Evolutionary conservation across 1,284 basidiomycete species (phyloP).

Genomic region (Sporisorium graminicola): DNA sequence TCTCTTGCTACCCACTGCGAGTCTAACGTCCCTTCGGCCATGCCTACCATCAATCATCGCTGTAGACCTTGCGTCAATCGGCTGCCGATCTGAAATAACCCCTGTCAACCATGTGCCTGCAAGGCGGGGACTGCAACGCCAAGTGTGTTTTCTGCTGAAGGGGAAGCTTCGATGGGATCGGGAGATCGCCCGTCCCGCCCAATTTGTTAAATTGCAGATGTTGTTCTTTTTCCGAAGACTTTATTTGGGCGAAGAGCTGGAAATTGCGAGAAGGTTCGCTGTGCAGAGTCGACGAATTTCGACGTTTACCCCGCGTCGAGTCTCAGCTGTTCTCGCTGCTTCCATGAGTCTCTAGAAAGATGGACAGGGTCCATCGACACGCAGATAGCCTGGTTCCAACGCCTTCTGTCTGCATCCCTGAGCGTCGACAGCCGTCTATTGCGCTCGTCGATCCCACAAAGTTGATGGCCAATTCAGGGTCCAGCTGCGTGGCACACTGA

Average conservation of each 20-base stretch:
- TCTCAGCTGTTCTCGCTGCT: constrained; percentile 5
- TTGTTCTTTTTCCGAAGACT: neutral
- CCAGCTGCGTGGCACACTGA: constrained; percentile 19
- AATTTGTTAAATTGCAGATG: neutral
- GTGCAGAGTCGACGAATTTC: neutral
- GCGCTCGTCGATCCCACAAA: neutral
- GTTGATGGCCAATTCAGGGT: constrained; percentile 27
- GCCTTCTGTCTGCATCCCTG: constrained; percentile 24
- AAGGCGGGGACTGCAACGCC: neutral
- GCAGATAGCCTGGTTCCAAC: constrained; percentile 13
- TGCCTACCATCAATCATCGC: neutral
- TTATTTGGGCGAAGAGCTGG: constrained; percentile 1
- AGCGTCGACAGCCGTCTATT: constrained; percentile 11
- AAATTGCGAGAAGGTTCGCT: constrained; percentile 27
- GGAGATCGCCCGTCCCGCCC: neutral
- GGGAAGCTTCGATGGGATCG: neutral
- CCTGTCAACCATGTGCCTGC: no score
- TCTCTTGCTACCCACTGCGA: neutral
- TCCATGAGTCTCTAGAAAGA: constrained; percentile 14
- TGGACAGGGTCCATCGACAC: constrained; percentile 11
- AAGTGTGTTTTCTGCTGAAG: neutral
- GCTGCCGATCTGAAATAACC: no score
- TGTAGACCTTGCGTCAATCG: no score
- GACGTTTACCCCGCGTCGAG: constrained; percentile 4
- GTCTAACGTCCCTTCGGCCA: neutral